Conservation (phyloP, 495 filamentous ascomycete genomes). For the Penicillium turbatum region DNA sequence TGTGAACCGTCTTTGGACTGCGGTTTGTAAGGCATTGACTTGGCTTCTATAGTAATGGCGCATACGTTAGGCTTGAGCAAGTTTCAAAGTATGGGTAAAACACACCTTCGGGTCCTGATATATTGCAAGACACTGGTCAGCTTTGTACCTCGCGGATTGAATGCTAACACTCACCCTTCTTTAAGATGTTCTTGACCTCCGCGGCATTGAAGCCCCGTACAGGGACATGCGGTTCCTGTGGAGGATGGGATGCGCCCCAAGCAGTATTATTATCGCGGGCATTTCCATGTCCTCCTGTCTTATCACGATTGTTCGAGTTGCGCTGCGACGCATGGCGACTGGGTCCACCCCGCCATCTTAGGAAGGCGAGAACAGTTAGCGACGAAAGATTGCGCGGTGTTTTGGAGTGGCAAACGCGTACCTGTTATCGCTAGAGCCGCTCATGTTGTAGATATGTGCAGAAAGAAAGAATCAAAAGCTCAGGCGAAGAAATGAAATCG, state of each 20-base stretch:
- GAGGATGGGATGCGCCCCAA: conserved; percentile 26
- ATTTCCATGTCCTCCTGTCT: conserved; percentile 29
- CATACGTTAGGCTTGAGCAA: conserved; percentile 5
- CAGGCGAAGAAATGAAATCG: background rate
- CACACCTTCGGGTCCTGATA: conserved; percentile 30
- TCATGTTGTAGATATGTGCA: conserved; percentile 27
- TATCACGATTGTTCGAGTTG: conserved; percentile 32
- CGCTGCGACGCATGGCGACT: conserved; percentile 41
- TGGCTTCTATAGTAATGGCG: conserved; percentile 26
- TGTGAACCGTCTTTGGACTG: conserved; percentile 38
- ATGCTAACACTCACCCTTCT: conserved; percentile 28
- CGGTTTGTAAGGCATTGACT: conserved; percentile 36
- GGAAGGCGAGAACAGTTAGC: conserved; percentile 9
- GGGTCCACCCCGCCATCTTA: conserved; percentile 43
- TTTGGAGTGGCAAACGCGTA: conserved; percentile 14
- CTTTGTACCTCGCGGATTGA: background rate
- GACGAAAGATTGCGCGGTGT: background rate
- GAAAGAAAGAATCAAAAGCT: background rate
- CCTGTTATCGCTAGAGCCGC: conserved; percentile 36
- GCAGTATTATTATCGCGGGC: conserved; percentile 29
- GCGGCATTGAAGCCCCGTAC: conserved; percentile 46
- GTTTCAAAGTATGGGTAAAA: background rate
- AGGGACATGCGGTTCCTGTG: conserved; percentile 43
- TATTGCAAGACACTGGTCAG: conserved; percentile 8
- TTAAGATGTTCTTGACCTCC: conserved; percentile 42